These are phyloP conservation scores for Pholiota molesta DNA, from an alignment of 768 basidiomycete species.

Conservation along the genomic window DNA sequence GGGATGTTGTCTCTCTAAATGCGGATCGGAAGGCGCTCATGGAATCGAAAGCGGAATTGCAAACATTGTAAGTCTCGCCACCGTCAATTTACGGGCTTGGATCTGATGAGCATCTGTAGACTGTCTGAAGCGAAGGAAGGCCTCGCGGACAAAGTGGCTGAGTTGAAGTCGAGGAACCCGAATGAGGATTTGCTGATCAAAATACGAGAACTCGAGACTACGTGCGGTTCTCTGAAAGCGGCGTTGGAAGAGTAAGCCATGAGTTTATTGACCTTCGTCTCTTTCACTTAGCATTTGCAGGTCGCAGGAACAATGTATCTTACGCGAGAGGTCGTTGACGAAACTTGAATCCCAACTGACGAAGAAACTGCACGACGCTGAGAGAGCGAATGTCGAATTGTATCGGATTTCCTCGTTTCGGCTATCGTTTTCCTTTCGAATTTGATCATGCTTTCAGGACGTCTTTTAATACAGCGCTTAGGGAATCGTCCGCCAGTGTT, in stretches of 20 bases:
- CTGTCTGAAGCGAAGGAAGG: conserved; percentile 14
- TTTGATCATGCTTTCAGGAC: neutral
- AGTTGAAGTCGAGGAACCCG: conserved; percentile 14
- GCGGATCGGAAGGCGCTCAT: neutral
- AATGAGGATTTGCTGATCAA: conserved; percentile 15
- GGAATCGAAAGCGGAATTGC: neutral
- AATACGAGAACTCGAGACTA: conserved; percentile 8
- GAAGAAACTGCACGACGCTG: conserved; percentile 5
- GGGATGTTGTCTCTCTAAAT: neutral
- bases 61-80: neutral
- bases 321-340: neutral
- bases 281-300: neutral
- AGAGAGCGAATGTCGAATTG: conserved; percentile 14
- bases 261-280: neutral
- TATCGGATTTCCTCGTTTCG: neutral
- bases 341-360: conserved; percentile 1
- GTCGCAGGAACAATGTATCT: conserved; percentile 3
- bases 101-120: neutral
- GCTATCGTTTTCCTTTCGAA: neutral
- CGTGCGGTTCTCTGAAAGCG: conserved; percentile 5
- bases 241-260: conserved; percentile 12
- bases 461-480: neutral
- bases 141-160: conserved; percentile 10
- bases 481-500: neutral
- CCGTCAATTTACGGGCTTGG: neutral